Evolutionary conservation across 108 stramenopile genomes (phyloP), one percentile per base, ranked within the genome.

Genomic region (Skeletonema marinoi): DNA sequence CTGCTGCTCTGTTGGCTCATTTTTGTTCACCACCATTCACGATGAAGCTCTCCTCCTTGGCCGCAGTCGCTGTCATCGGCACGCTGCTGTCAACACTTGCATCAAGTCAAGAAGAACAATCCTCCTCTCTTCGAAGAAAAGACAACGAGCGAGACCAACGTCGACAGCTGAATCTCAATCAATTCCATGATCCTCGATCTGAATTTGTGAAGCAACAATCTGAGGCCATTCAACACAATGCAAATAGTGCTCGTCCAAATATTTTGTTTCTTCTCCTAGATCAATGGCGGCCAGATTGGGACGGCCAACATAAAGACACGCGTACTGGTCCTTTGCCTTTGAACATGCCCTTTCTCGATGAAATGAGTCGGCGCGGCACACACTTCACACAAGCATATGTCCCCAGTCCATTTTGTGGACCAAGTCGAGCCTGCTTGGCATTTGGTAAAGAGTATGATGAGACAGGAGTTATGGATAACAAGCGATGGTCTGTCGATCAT

Each of bases 221-320:
- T 56, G 54, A 56, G 29, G 54, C 25, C 19, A 10, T 56, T 0
- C 54, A 56, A 4, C 54, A 56, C 30, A 19, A 21, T 56, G 6
- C 44, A 46, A 16, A 46, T 46, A 9, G 7, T 25, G 4, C 48
- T 5, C 54, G 54, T 61, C 75, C 75, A 1, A 77, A 77, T 30
- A 70, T 77, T 60, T 54, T 77, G 16, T 61, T 74, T 44, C 39
- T 73, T 46, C 19, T 78, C 0, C 73, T 73, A 25, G 78, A 78
- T 66, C 78, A 78, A 66, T 78, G 78, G 78, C 78, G 78, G 1
- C 73, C 63, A 38, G 78, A 78, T 50, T 78, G 78, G 78, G 78
- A 78, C 39, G 72, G 72, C 5, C 56, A 36, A 0, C 71, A 72
- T 46, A 17, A 16, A 7, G 7, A 41, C 21, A 67, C 71, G 8